Base-by-base conservation (phyloP, 2,329 filamentous ascomycete genomes). In the Phaeoacremonium minimum region DNA sequence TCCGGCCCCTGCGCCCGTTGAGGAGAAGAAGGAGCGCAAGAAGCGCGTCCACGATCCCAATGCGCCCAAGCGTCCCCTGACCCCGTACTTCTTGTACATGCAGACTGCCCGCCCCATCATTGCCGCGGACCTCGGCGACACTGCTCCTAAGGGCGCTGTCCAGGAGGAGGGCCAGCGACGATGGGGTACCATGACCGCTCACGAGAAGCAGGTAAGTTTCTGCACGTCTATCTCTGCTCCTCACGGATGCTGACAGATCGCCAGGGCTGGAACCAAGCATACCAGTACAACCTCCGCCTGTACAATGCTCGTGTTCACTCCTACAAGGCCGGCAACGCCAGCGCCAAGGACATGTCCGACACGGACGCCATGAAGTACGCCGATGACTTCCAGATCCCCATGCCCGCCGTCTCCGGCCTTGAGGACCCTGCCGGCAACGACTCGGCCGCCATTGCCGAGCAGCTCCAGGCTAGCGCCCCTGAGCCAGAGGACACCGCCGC, bases 81-180 rank as follows among this genome's bases (percentile, higher is more conserved):
- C 91, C 6, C 89, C 91, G 3, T 96, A 94, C 71, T 95, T 97
- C 71, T 71, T 96, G 43, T 97, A 89, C 70, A 88, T 95, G 73
- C 85, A 94, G 61, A 83, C 85, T 46, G 88, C 88, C 46, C 85
- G 93, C 33, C 77, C 82, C 35, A 83, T 87, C 57, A 93, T 97
- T 49, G 83, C 86, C 39, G 73, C 71, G 20, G 88, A 94, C 50
- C 75, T 95, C 9, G 86, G 85, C 15, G 58, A 77, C n/a, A 74
- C 80, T 41, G 80, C 83, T 7, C 83, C 85, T 59, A 90, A 91
- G 58, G 88, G 88, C 54, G 87, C 90, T 40, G 86, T 97, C 33
- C 85, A 89, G 56, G 80, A 87, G 42, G 89, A 95, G 63, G 87
- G 89, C 28, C 90, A 88, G 55, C 80, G 81, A 51, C 79, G 90